phyloP scores from a whole-genome alignment of 306 rosid species.

The Parietaria judaica region DNA sequence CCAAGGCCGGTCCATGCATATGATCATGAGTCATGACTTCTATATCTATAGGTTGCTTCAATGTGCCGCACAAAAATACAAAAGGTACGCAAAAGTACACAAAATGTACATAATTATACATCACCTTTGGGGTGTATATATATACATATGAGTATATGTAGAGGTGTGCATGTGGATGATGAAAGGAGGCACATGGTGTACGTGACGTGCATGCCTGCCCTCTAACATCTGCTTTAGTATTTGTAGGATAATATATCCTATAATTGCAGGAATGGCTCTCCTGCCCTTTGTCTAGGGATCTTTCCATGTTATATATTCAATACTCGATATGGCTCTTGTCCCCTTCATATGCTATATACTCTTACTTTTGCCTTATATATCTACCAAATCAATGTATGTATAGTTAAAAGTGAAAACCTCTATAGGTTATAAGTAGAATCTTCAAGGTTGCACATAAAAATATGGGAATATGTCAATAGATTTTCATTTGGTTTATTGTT shows the following conservation, averaged over 20 bases:
- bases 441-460: too few species aligned
- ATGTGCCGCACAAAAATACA: not conserved
- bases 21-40: too few species aligned
- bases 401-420: too few species aligned
- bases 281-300: conserved; percentile 48
- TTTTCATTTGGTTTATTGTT: too few species aligned
- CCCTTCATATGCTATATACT: conserved; percentile 12
- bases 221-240: conserved; percentile 2
- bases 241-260: conserved; percentile 30
- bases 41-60: not conserved
- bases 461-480: too few species aligned
- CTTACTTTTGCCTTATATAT: not conserved
- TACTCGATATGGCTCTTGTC: conserved; percentile 39
- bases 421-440: not conserved
- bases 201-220: conserved; percentile 54
- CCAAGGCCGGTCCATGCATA: conserved; percentile 7
- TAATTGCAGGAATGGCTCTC: conserved; percentile 28
- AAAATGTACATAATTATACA: not conserved
- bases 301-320: conserved; percentile 48
- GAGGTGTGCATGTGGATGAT: conserved; percentile 54
- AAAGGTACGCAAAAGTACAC: conserved; percentile 11
- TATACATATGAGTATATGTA: not conserved
- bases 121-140: not conserved
- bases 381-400: not conserved
- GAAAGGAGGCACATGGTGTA: conserved; percentile 62